Base-by-base conservation (phyloP, 176 grass and related monocot genomes). In the Dendrocalamus sinicus region DNA sequence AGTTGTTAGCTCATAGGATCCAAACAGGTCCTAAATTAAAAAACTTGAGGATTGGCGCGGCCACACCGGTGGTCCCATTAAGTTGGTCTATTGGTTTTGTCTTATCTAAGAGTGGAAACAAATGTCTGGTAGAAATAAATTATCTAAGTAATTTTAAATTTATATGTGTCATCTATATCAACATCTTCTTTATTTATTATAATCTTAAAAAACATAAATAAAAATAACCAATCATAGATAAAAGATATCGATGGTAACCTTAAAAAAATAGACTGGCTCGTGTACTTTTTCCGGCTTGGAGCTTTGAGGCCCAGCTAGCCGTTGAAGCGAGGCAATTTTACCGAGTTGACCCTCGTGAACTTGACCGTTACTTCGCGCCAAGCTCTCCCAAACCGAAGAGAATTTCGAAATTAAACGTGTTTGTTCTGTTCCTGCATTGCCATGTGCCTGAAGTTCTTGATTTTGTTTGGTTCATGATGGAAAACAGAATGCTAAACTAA, bases 281-380 rank as follows among this genome's bases (percentile, higher is more conserved):
- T 32, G 76, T 43, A 32, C 44, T 35, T 60, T 12, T 9, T 47
- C 46, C 46, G 46, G 47, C 47, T 50, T 51, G 67, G 19, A 17
- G n/a, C 57, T 51, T 0, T 4, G 54, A n/a, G 24, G 47, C 24
- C 22, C 28, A 75, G 77, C 17, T 91, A 91, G 85, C 89, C 85
- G 85, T 91, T 91, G 70, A 67, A 66, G 51, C 6, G 9, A 15
- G 35, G 14, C 8, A 55, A 24, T 6, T 45, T 72, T 23, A 41
- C 45, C 28, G 6, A 20, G 50, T 40, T 54, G 20, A 11, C 50
- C 26, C 28, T 71, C 1, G 13, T 32, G 12, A 12, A 10, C 2
- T 45, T 48, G 15, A 71, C 85, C 76, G 89, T 91, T 91, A 37
- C 81, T 91, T 88, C 20, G 85, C 85, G 89, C 85, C 85, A 87